Percentiles rank a stretch among this genome's conserved stretches.
phyloP scores from a whole-genome alignment of 2,329 filamentous ascomycete species.

The Ophiosphaerella narmari region DNA sequence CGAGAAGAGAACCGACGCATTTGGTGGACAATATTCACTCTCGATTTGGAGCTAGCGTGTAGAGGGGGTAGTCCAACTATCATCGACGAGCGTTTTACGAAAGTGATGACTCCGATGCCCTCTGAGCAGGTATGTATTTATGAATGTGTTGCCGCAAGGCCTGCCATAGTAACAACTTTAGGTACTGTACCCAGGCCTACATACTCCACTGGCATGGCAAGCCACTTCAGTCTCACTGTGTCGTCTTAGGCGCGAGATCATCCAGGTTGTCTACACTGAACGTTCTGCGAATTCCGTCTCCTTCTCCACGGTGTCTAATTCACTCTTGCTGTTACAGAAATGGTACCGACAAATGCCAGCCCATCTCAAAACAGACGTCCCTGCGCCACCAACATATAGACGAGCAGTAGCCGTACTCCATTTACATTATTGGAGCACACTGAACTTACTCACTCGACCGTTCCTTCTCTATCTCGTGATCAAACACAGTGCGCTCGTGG shows the following conservation, averaged over 20 bases:
- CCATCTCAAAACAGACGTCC: slow-evolving; percentile 38
- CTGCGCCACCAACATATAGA: slow-evolving; percentile 38
- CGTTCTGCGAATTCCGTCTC: slow-evolving; percentile 36
- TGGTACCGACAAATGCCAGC: slow-evolving; percentile 40
- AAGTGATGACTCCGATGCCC: slow-evolving; percentile 35
- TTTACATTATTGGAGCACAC: slow-evolving; percentile 43
- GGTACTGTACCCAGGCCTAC: slow-evolving; percentile 40
- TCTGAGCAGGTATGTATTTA: slow-evolving; percentile 38
- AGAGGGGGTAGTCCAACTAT: slow-evolving; percentile 41
- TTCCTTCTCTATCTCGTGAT: slow-evolving; percentile 43
- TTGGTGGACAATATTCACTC: slow-evolving; percentile 45
- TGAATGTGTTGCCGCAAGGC: neutral
- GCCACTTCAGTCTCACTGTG: slow-evolving; percentile 36
- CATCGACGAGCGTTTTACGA: slow-evolving; percentile 40
- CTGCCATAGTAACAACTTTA: slow-evolving; percentile 13
- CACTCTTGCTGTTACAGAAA: slow-evolving; percentile 37
- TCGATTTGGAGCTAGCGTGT: slow-evolving; percentile 44
- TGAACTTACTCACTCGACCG: slow-evolving; percentile 39
- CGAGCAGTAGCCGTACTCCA: slow-evolving; percentile 42
- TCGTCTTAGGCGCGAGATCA: slow-evolving; percentile 40
- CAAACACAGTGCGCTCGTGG: slow-evolving; percentile 25
- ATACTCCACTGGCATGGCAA: slow-evolving; percentile 42
- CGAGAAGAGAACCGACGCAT: slow-evolving; percentile 43
- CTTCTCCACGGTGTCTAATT: slow-evolving; percentile 40
- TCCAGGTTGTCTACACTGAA: slow-evolving; percentile 42